Percentiles rank a stretch among this genome's conserved stretches.
Conservation (phyloP, 768 basidiomycete genomes). For the Lentinula detonsa region DNA sequence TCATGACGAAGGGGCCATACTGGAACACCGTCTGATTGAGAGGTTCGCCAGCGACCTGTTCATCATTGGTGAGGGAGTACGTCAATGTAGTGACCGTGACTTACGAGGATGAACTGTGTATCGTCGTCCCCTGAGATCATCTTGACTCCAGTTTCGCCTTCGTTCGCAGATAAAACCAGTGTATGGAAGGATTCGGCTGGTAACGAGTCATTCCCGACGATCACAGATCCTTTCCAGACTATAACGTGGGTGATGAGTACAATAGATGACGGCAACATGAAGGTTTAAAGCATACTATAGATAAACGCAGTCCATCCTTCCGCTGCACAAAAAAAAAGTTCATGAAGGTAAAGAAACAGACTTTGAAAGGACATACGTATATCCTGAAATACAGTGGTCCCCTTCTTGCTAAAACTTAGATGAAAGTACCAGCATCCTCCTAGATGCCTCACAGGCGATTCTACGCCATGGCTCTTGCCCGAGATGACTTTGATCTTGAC, state of each 20-base stretch:
- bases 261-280: background rate
- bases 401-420: slow-evolving; percentile 53
- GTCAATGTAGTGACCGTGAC: slow-evolving; percentile 14
- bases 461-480: slow-evolving; percentile 79
- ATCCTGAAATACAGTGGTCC: slow-evolving; percentile 66
- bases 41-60: slow-evolving; percentile 78
- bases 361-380: slow-evolving; percentile 48
- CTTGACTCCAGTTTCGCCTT: slow-evolving; percentile 60
- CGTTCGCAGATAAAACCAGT: slow-evolving; percentile 65
- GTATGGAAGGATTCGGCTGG: slow-evolving; percentile 66
- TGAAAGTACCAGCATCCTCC: slow-evolving; percentile 97
- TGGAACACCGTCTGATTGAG: slow-evolving; percentile 86
- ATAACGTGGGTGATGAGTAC: background rate
- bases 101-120: slow-evolving; percentile 72
- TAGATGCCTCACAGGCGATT: slow-evolving; percentile 84
- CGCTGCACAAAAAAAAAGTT: slow-evolving; percentile 31
- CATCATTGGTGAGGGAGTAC: background rate
- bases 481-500: slow-evolving; percentile 80
- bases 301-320: slow-evolving; percentile 87
- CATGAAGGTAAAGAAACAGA: background rate
- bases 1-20: slow-evolving; percentile 87
- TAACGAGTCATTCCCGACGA: slow-evolving; percentile 45
- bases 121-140: slow-evolving; percentile 52
- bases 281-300: slow-evolving; percentile 50
- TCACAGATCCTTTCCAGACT: slow-evolving; percentile 65